Evolutionary conservation across 148 eudicot species (phyloP), one percentile per base, ranked within the genome.

Genomic region (Silene conica): DNA sequence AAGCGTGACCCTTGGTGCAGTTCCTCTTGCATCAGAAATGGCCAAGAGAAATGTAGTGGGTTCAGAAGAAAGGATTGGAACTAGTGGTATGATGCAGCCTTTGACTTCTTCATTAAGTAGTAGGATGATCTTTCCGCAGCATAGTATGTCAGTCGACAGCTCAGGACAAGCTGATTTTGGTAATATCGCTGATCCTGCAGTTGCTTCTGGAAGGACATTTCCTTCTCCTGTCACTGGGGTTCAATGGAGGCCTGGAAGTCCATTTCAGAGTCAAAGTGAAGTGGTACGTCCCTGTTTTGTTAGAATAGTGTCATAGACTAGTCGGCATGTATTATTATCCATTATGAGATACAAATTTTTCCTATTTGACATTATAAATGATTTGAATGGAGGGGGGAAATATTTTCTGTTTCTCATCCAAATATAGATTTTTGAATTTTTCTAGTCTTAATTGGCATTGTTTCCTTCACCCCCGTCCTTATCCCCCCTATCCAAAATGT

Each of bases 231-330:
- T 82, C 80, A 82, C 96, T 79, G 96, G 97, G 70, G 81, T 87
- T 77, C 99, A 92, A 81, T 96, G 99, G 99, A 87, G 95, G 85
- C 93, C 98, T 81, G 99, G 97, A 82, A 88, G 87, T 73, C 76
- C 97, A 76, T 89, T 90, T 64, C 96, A 89, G 82, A 85, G 84
- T 81, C 99, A 87, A 83, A 83, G 69, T 77, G 99, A 96, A 79
- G 86, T 66, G 82, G 99, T 96, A 83, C n/a, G 88, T 83, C 18
- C 26, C 57, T 15, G 63, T 70, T 80, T 38, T 25, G 46, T n/a
- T 10, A 9, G 52, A 45, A 48, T 48, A 13, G 41, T 34, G 41
- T 34, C 41, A 34, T 3, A 34, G 41, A 34, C 41, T 34, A 34
- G 41, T 34, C 6, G 41, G 41, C 41, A 34, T 3, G 5, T 34